These are phyloP conservation scores for Brassica hybrid DNA, from an alignment of 441 rosid species.

Conservation along the genomic window DNA sequence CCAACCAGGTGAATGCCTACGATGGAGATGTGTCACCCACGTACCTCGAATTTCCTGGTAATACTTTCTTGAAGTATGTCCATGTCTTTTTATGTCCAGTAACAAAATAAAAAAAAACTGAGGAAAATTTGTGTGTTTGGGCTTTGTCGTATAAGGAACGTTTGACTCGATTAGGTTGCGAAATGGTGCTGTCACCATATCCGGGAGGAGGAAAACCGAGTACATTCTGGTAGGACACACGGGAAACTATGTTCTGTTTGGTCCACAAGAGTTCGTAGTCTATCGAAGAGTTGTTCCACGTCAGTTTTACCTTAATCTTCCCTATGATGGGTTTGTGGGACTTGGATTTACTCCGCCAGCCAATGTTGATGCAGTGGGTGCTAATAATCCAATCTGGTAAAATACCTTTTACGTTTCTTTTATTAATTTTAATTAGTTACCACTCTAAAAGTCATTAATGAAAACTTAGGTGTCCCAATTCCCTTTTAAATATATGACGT, in stretches of 20 bases:
- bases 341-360: neutral
- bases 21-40: neutral
- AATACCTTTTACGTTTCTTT: neutral
- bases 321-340: neutral
- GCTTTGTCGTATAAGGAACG: neutral
- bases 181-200: neutral
- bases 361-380: neutral
- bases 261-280: neutral
- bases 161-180: neutral
- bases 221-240: neutral
- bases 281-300: neutral
- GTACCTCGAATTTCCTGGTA: neutral
- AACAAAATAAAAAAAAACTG: neutral
- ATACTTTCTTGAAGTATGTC: too few relatives aligned
- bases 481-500: neutral
- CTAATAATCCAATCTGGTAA: neutral
- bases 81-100: neutral
- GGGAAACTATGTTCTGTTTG: neutral
- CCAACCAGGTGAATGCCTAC: neutral
- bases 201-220: neutral
- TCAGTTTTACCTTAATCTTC: neutral
- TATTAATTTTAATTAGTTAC: too few relatives aligned
- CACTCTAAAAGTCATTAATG: neutral
- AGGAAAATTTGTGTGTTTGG: neutral
- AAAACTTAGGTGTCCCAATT: neutral